Evolutionary conservation across 176 grass and related monocot species (phyloP), one percentile per base, ranked within the genome.

Genomic region (Bolboschoenus planiculmis): DNA sequence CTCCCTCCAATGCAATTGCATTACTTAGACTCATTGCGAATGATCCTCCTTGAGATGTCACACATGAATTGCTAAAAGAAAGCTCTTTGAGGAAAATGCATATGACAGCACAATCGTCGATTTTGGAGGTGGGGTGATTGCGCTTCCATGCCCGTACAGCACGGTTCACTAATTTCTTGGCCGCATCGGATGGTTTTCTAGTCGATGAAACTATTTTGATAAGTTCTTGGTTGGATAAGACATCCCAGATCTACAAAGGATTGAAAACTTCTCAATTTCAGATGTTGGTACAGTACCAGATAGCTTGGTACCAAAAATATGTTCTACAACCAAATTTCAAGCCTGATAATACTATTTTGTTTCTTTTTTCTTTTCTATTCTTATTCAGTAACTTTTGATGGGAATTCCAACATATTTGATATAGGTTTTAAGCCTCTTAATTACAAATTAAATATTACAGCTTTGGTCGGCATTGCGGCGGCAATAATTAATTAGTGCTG

Each of bases 181-280:
- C 88, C 0, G 88, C 91, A 46, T 90, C 91, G 3, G 90, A 92
- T 29, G 70, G 90, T 23, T 88, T 89, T 30, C 10, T 35, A 0
- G 16, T 81, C 0, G 94, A 97, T 0, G 88, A 94, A 5, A 94
- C 88, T 4, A 92, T 87, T 82, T 89, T 92, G 39, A 89, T 30
- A 13, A 92, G 88, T 73, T 97, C 86, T 81, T 92, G 84, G 80
- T 97, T 97, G 3, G 94, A 90, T 56, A 97, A 87, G 9, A 92
- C 91, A 86, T 97, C 94, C 94, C 94, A 97, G 42, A 97, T 78
- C 94, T 97, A 30, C 83, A 81, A 27, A 77, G 67, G 18, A 47
- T 78, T 78, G 10, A 78, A 29, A 78, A 56, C 15, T 54, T 37
- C 6, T 37, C 56, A 23, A 56, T 80, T 80, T 80, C 33, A 80